Evolutionary conservation across 2,329 filamentous ascomycete species (phyloP).

Genomic region (Curvularia hawaiiensis): DNA sequence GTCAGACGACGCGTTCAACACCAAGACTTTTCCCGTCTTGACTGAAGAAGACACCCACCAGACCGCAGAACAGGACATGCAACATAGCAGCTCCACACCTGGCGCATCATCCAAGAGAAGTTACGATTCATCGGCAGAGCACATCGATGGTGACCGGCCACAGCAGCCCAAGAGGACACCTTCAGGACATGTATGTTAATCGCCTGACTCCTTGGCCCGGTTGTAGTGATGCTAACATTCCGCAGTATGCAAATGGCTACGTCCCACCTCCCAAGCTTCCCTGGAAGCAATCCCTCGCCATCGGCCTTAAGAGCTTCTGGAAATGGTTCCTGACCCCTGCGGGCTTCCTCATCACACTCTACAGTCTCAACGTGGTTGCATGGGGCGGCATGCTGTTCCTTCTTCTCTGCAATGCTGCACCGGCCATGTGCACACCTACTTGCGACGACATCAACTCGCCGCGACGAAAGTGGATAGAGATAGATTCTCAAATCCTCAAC

Average conservation of each 20-base stretch:
- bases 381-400: conserved; percentile 94
- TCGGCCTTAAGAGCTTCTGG: conserved; percentile 67
- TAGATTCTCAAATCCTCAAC: conserved; percentile 82
- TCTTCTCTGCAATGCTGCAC: conserved; percentile 74
- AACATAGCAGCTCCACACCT: conserved; percentile 17
- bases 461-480: conserved; percentile 84
- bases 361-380: conserved; percentile 80
- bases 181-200: conserved; percentile 26
- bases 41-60: conserved; percentile 34
- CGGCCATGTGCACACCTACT: conserved; percentile 72
- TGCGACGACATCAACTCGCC: conserved; percentile 78
- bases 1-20: conserved; percentile 21
- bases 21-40: conserved; percentile 38
- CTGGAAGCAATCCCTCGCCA: conserved; percentile 63
- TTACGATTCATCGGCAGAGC: conserved; percentile 26
- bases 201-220: not conserved
- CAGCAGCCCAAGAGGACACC: conserved; percentile 19
- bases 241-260: conserved; percentile 49
- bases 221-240: not conserved
- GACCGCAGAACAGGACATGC: conserved; percentile 3
- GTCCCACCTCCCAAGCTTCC: conserved; percentile 53
- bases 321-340: conserved; percentile 75
- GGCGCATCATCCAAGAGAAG: conserved; percentile 22
- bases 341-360: conserved; percentile 78
- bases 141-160: conserved; percentile 16